phyloP scores from a whole-genome alignment of 78 protist species.

The Monocercomonoides exilis region DNA sequence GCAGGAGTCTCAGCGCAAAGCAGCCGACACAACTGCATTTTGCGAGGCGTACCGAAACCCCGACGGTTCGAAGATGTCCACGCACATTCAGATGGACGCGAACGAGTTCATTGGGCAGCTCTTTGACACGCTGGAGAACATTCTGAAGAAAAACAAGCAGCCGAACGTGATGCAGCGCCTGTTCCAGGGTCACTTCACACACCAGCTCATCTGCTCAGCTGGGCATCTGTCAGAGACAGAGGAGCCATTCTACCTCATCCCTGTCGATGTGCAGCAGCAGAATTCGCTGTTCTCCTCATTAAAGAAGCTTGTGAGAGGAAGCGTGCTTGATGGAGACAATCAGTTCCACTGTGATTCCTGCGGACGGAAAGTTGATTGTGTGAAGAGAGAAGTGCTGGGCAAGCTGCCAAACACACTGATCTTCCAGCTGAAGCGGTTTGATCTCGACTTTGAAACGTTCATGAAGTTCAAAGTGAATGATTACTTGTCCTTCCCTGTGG shows the following conservation, averaged over 20 bases:
- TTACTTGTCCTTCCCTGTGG: constrained; percentile 40
- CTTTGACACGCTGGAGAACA: constrained; percentile 60
- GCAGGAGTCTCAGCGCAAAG: constrained; percentile 49
- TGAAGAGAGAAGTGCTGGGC: constrained; percentile 25
- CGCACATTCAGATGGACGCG: constrained; percentile 36
- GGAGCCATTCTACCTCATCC: constrained; percentile 52
- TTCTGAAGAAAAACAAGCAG: constrained; percentile 17
- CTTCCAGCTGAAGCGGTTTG: constrained; percentile 69
- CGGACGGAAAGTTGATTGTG: constrained; percentile 45
- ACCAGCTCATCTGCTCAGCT: not conserved
- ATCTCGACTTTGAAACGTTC: constrained; percentile 52
- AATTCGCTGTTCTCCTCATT: constrained; percentile 52
- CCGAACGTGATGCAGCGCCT: not conserved
- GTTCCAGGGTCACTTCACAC: not conserved
- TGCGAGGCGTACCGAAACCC: constrained; percentile 6
- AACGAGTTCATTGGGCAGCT: constrained; percentile 70
- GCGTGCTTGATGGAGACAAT: constrained; percentile 78
- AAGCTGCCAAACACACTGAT: constrained; percentile 41
- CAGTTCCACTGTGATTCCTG: constrained; percentile 61
- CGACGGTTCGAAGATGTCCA: constrained; percentile 24
- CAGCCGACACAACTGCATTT: constrained; percentile 19
- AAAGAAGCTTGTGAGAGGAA: constrained; percentile 55
- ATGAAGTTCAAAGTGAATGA: constrained; percentile 49
- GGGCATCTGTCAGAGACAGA: not conserved
- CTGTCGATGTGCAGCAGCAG: constrained; percentile 63